Percentiles rank a stretch among this genome's conserved stretches.
These are phyloP conservation scores for Pulveroboletus sp. DNA, from an alignment of 768 basidiomycete genomes.

Conservation along the genomic window DNA sequence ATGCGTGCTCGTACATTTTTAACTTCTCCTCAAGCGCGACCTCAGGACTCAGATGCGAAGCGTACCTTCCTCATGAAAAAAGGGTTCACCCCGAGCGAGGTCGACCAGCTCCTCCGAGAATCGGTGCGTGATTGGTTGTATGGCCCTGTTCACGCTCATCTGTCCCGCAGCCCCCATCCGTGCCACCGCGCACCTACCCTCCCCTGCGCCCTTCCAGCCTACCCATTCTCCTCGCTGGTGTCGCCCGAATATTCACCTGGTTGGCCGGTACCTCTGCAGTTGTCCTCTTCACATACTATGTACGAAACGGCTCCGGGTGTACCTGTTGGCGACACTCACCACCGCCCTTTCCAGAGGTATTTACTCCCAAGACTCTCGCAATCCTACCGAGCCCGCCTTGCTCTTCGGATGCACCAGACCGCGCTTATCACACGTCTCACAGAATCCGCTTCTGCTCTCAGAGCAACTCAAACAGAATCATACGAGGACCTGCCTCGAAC, in stretches of 20 bases:
- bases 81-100: constrained; percentile 58
- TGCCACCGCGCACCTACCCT: constrained; percentile 75
- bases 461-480: constrained; percentile 49
- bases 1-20: constrained; percentile 61
- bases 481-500: constrained; percentile 56
- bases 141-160: constrained; percentile 5
- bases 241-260: constrained; percentile 60
- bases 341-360: constrained; percentile 46
- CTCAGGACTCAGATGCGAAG: constrained; percentile 53
- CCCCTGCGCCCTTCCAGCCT: constrained; percentile 64
- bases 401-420: constrained; percentile 57
- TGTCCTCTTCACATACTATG: constrained; percentile 61
- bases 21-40: constrained; percentile 55
- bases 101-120: constrained; percentile 53
- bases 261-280: constrained; percentile 57
- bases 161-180: constrained; percentile 34
- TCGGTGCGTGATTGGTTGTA: constrained; percentile 37
- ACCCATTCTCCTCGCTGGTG: constrained; percentile 59
- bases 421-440: constrained; percentile 51
- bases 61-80: constrained; percentile 66
- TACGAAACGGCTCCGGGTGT: constrained; percentile 30
- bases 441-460: constrained; percentile 50
- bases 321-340: constrained; percentile 4
- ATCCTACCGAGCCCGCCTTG: constrained; percentile 55
- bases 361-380: constrained; percentile 61